Evolutionary conservation across 2,329 filamentous ascomycete species (phyloP), one percentile per base, ranked within the genome.

Genomic region (Fusarium anguioides): DNA sequence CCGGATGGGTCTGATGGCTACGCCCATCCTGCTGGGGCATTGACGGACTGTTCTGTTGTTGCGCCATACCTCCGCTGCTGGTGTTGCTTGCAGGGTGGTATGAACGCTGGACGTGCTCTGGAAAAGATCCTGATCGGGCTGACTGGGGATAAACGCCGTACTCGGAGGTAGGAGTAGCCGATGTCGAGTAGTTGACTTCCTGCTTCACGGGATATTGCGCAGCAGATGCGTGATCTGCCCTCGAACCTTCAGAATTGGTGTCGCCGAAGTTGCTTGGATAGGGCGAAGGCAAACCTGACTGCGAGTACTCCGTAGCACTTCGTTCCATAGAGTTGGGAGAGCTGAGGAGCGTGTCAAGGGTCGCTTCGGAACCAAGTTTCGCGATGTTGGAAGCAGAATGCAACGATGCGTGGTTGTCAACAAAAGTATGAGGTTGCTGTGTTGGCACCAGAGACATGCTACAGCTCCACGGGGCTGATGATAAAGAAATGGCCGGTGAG

Each of bases 1-100:
- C 87, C 86, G 88, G 85, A 80, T 87, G 85, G 83, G 87, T 86
- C 84, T 90, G 90, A 90, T 91, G 89, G 87, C 85, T 90, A 83
- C 86, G 85, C 78, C 81, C 91, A 93, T 94, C 91, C 87, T 89
- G 87, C 84, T 92, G 85, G 89, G 91, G 87, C 86, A 93, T 87
- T 83, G 93, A 97, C 94, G 93, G 92, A 97, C 94, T 97, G 91
- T 93, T 93, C 91, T 93, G 82, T 83, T 85, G 89, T 93, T 97
- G 94, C 89, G 94, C 93, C 94, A 97, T 97, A 90, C 90, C 91
- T 89, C 89, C 91, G 82, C 81, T 82, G 81, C 90, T 87, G 82
- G 89, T 89, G 82, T 86, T 89, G 81, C 87, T 89, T 80, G 92
- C 84, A 81, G 89, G 89, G 81, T 93, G 91, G 84, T 96, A 96